Evolutionary conservation across 2,329 filamentous ascomycete genomes (phyloP), one percentile per base, ranked within the genome.

Genomic region (Phialophora verrucosa): DNA sequence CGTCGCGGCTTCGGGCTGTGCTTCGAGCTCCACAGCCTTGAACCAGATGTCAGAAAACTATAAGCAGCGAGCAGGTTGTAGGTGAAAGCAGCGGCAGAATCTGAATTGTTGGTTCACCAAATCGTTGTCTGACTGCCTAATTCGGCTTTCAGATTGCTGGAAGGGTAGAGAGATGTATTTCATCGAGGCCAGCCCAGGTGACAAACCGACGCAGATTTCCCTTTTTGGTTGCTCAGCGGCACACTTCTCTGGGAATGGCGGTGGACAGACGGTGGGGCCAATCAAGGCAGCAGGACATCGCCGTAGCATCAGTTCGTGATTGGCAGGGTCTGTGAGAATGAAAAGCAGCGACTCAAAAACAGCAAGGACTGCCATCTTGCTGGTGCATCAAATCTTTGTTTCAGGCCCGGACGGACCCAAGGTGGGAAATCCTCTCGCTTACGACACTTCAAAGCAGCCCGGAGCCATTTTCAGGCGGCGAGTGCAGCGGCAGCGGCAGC

Each of bases 311-410:
- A 14, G 5, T 14, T 12, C 2, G 20, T 53, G 49, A 53, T 53
- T 55, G 31, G 32, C 35, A 29, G 23, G 25, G 5, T 27, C 29
- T 47, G 31, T 3, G 20, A 47, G 12, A 17, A 12, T 25, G 55
- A 44, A 58, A 58, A 58, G 55, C 55, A 58, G 55, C 55, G 27
- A 58, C 20, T 27, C 32, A 25, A 58, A 58, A 58, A 58, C 55
- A 44, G 55, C 55, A 44, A 58, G n/a, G 4, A 14, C 29, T n/a
- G 4, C 8, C 55, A 42, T 12, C 27, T 32, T 49, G 59, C 23
- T 49, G 59, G 31, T 31, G 25, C 59, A 62, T 56, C 23, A 55
- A 44, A 5, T 47, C 27, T 25, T 23, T n/a, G 25, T 32, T 44
- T 56, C 6, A 35, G 44, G 2, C 17, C 20, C 42, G 31, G 12